Evolutionary conservation across 805 yeast species (phyloP), one percentile per base, ranked within the genome.

Genomic region (Lachancea thermotolerans): DNA sequence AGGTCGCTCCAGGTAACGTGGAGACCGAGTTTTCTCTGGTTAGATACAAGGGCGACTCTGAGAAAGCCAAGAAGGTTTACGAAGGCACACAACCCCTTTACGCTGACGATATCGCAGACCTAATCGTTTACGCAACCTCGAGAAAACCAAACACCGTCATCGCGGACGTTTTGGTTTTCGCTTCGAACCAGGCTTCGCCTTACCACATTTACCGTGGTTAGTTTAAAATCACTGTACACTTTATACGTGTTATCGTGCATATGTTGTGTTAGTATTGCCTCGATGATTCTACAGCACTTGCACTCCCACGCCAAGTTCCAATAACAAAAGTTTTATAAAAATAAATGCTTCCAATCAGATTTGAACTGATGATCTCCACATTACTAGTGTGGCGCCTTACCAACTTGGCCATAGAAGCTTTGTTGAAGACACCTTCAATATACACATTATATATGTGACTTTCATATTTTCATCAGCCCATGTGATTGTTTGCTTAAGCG

Each of bases 301-400:
- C n/a, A n/a, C n/a, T n/a, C n/a, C n/a, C n/a, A n/a, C n/a, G n/a
- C n/a, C n/a, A n/a, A n/a, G n/a, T n/a, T n/a, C n/a, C n/a, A n/a
- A n/a, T n/a, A n/a, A n/a, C n/a, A n/a, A n/a, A n/a, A n/a, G n/a
- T n/a, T n/a, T n/a, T n/a, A n/a, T n/a, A n/a, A 62, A 60, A 63
- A 62, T 59, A 63, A 49, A 37, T 76, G 81, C 81, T 79, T 72
- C 78, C 77, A 77, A 75, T 78, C 82, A 77, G 82, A 78, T 69
- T 78, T 73, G 83, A 78, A 78, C 83, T 77, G 82, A 80, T 79
- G 86, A 80, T 81, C 85, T 79, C 80, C 79, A 81, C 86, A 81
- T 81, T 81, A 81, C 86, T 79, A 81, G 86, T 81, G 86, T 81
- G 80, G 79, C 86, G 86, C 87, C 83, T 81, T 79, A 81, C 86